Evolutionary conservation across 2,329 filamentous ascomycete genomes (phyloP).

Genomic region (Arthrobotrys entomopaga): DNA sequence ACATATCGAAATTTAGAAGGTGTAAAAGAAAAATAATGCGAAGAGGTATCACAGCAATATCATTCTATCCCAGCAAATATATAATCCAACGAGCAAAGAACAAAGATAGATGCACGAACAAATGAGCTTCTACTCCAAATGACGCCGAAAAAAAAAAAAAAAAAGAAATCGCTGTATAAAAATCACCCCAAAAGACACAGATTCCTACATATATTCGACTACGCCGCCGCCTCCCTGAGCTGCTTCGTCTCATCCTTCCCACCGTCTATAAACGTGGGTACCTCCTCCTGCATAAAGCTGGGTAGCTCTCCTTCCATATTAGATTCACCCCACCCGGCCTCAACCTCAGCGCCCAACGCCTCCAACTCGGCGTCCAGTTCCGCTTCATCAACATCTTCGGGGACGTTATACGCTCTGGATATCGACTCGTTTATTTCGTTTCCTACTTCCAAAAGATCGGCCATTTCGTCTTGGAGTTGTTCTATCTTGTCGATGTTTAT

Average conservation of each 20-base stretch:
- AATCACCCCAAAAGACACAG: background rate
- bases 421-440: constrained; percentile 99
- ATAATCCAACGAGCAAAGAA: background rate
- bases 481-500: constrained; percentile 98
- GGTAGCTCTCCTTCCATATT: constrained; percentile 71
- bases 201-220: background rate
- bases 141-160: constrained; percentile 29
- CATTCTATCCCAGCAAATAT: constrained; percentile 5
- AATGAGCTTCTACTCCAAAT: constrained; percentile 17
- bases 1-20: constrained; percentile 18
- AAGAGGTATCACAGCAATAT: constrained; percentile 1
- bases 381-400: constrained; percentile 95
- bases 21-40: background rate
- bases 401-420: constrained; percentile 88
- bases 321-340: constrained; percentile 76
- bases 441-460: constrained; percentile 93
- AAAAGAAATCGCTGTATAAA: background rate
- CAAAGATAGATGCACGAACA: background rate
- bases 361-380: constrained; percentile 97
- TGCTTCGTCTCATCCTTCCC: constrained; percentile 77
- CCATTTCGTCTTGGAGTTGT: constrained; percentile 98
- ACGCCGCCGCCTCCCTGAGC: constrained; percentile 77
- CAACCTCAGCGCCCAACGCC: constrained; percentile 91
- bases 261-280: constrained; percentile 91
- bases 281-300: constrained; percentile 88